Percentiles rank a stretch among this genome's conserved stretches.
These are phyloP conservation scores for Botrytis cinerea DNA, from an alignment of 2,329 filamentous ascomycete species.

Conservation along the genomic window DNA sequence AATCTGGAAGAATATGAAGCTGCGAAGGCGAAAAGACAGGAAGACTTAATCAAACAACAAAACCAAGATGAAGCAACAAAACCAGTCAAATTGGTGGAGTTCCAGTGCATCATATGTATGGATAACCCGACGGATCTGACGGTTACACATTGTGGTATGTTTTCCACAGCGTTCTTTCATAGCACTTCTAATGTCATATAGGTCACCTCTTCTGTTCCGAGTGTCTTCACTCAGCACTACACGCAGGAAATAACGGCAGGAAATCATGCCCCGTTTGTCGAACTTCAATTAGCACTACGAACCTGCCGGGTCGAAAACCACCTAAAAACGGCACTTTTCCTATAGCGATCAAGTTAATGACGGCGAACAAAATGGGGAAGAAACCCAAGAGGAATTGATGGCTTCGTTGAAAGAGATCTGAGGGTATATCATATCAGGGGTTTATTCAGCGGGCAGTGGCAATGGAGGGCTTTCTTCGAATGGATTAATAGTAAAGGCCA, in stretches of 20 bases:
- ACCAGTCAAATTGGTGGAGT: slow-evolving; percentile 52
- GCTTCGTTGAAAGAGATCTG: not conserved
- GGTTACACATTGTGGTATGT: slow-evolving; percentile 67
- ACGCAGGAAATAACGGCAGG: slow-evolving; percentile 54
- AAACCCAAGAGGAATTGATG: not conserved
- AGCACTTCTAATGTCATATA: slow-evolving; percentile 40
- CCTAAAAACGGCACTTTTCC: slow-evolving; percentile 54
- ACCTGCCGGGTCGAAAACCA: slow-evolving; percentile 43
- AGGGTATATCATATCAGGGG: not conserved
- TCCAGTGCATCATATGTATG: slow-evolving; percentile 70
- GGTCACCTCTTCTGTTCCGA: slow-evolving; percentile 66
- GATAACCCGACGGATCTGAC: slow-evolving; percentile 60
- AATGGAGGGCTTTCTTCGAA: not conserved
- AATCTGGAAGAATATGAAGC: slow-evolving; percentile 36
- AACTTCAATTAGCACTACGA: slow-evolving; percentile 55
- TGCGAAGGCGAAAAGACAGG: slow-evolving; percentile 34
- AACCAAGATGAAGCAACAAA: slow-evolving; percentile 51
- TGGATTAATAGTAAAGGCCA: not conserved
- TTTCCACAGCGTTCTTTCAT: not conserved
- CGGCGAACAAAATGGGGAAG: slow-evolving; percentile 55
- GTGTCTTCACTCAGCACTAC: slow-evolving; percentile 61
- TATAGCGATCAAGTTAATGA: slow-evolving; percentile 64
- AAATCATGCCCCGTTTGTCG: slow-evolving; percentile 64
- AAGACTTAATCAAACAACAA: slow-evolving; percentile 43
- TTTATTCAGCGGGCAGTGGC: not conserved